Conservation (phyloP, 331 rosid species). For the Rhamnella rubrinervis region DNA sequence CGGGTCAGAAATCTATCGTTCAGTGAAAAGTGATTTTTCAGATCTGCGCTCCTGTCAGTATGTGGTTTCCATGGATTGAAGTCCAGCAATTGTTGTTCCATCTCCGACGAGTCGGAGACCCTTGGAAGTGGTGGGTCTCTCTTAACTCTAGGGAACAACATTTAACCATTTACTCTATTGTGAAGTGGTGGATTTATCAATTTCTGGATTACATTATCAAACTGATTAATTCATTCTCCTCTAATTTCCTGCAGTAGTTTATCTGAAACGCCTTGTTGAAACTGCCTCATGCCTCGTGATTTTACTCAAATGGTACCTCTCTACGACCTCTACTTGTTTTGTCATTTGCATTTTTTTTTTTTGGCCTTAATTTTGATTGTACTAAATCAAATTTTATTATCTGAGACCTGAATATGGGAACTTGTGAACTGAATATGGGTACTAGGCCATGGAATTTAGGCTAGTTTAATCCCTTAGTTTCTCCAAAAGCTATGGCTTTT, state of each 20-base stretch:
- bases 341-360: too few relatives aligned
- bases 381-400: too few relatives aligned
- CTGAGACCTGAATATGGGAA: too few relatives aligned
- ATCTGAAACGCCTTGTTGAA: conserved; percentile 7
- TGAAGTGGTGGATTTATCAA: conserved; percentile 10
- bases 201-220: background rate
- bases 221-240: conserved; percentile 1
- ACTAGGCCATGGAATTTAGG: too few relatives aligned
- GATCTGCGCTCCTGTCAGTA: conserved; percentile 58
- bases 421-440: too few relatives aligned
- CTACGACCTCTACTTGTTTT: too few relatives aligned
- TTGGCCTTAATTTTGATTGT: too few relatives aligned
- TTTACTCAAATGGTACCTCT: conserved; percentile 34
- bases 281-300: conserved; percentile 26
- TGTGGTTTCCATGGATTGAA: conserved; percentile 50
- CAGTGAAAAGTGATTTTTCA: conserved; percentile 52
- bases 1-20: conserved; percentile 54
- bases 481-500: too few relatives aligned
- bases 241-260: conserved; percentile 22
- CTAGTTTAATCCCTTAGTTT: too few relatives aligned
- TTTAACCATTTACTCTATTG: background rate
- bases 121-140: conserved; percentile 46
- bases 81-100: conserved; percentile 58
- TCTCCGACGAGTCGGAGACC: conserved; percentile 43
- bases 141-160: conserved; percentile 5